These are phyloP conservation scores for Phylloporus scabripes DNA, from an alignment of 768 basidiomycete species.

Conservation along the genomic window DNA sequence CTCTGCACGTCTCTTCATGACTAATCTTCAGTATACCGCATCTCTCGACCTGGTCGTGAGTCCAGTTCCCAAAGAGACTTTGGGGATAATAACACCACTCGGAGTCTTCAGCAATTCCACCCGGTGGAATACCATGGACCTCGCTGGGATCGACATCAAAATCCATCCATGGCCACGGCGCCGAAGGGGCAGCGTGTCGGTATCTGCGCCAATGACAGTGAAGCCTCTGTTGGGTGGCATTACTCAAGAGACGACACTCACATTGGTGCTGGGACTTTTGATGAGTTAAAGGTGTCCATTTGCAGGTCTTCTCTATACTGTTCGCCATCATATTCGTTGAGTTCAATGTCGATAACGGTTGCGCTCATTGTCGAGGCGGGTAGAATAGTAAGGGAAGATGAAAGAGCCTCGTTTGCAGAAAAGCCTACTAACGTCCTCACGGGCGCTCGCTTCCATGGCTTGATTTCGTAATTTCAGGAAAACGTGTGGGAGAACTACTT, in stretches of 20 bases:
- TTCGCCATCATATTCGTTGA: not conserved
- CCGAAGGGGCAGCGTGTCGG: slow-evolving; percentile 37
- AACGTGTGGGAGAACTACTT: not conserved
- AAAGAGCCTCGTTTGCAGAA: not conserved
- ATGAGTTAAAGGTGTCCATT: slow-evolving; percentile 10
- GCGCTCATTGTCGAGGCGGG: slow-evolving; percentile 12
- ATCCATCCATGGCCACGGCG: slow-evolving; percentile 41
- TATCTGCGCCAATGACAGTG: slow-evolving; percentile 18
- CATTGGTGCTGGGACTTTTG: slow-evolving; percentile 25
- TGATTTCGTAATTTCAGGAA: slow-evolving; percentile 11
- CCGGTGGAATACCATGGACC: slow-evolving; percentile 15
- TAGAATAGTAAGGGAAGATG: not conserved
- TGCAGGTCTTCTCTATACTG: slow-evolving; percentile 7
- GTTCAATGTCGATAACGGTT: slow-evolving; percentile 8
- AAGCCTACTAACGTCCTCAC: slow-evolving; percentile 1
- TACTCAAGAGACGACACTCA: slow-evolving; percentile 6
- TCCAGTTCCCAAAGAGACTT: slow-evolving; percentile 34
- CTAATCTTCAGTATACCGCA: slow-evolving; percentile 23
- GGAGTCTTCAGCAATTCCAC: not conserved
- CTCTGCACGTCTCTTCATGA: slow-evolving; percentile 6
- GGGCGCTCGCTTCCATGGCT: slow-evolving; percentile 6
- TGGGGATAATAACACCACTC: slow-evolving; percentile 30
- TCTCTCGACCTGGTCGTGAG: slow-evolving; percentile 27
- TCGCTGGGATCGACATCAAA: slow-evolving; percentile 26
- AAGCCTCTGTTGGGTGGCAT: not conserved